Evolutionary conservation across 176 grass and related monocot species (phyloP), one percentile per base, ranked within the genome.

Genomic region (Saccharum officinarum): DNA sequence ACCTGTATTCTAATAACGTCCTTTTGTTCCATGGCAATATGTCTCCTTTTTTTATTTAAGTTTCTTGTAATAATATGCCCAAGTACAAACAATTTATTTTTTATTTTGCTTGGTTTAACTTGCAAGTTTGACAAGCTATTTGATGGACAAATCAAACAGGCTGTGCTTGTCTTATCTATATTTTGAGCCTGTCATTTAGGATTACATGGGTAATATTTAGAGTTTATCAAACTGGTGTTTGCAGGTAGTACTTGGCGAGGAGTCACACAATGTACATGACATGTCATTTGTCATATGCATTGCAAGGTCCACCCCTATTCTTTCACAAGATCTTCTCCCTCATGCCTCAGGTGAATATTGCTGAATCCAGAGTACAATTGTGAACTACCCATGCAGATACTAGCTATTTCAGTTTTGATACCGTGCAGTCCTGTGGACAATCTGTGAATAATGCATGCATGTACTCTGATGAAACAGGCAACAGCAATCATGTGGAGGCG

Each of bases 211-310:
- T 41, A 75, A 41, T 73, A 41, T 78, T 64, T 54, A 34, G 4
- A 70, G 25, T 42, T 62, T 78, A 80, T 67, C 55, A 63, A 62
- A 37, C 54, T 37, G 12, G 55, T 60, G 10, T 82, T 92, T 84
- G 75, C 83, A 95, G 93, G 87, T 90, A 3, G 0, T 83, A 23
- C 77, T 92, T 60, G 88, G 82, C 4, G 93, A 95, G 82, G 93
- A 95, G 74, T 86, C 71, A 20, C 85, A 83, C 40, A 78, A 67
- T 33, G 79, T 92, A 67, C 79, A 87, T 82, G 88, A 79, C 66
- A 85, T 92, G 85, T 80, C 85, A 4, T 95, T 95, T 84, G 75
- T 84, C 76, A 92, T 90, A 73, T 92, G 68, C 76, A 80, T 91
- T 62, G 84, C 80, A 46, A 87, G 85, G 50, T 84, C 75, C 8